phyloP scores from a whole-genome alignment of 2,329 filamentous ascomycete genomes.

The Venturia asperata region DNA sequence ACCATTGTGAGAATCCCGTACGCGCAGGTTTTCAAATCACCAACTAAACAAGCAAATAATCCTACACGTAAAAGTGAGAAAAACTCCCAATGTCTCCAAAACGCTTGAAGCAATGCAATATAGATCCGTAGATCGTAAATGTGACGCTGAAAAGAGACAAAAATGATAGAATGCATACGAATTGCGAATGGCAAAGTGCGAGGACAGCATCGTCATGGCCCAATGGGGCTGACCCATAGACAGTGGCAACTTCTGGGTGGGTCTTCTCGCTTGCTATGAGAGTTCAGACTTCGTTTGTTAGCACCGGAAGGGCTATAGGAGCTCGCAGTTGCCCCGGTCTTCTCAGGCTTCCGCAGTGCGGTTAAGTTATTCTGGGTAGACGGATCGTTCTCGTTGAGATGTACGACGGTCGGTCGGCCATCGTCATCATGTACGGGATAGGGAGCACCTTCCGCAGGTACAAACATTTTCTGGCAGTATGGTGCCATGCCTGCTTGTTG shows the following conservation, averaged over 20 bases:
- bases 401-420: conserved; percentile 32
- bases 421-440: conserved; percentile 30
- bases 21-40: background rate
- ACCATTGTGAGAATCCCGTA: background rate
- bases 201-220: background rate
- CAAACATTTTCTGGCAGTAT: conserved; percentile 59
- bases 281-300: background rate
- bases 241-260: conserved; percentile 20
- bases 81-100: background rate
- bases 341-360: background rate
- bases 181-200: background rate
- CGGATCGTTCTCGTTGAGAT: conserved; percentile 38
- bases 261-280: conserved; percentile 16
- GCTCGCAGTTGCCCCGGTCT: conserved; percentile 1
- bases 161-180: background rate
- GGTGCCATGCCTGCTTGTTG: conserved; percentile 35
- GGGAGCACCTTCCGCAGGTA: conserved; percentile 46
- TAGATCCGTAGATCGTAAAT: conserved; percentile 5
- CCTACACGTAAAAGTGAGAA: background rate
- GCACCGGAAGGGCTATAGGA: background rate
- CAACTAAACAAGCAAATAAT: background rate
- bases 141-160: background rate
- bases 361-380: conserved; percentile 26
- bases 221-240: conserved; percentile 15
- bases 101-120: background rate